Evolutionary conservation across 2,329 filamentous ascomycete genomes (phyloP).

Genomic region (Achaetomium macrosporum): DNA sequence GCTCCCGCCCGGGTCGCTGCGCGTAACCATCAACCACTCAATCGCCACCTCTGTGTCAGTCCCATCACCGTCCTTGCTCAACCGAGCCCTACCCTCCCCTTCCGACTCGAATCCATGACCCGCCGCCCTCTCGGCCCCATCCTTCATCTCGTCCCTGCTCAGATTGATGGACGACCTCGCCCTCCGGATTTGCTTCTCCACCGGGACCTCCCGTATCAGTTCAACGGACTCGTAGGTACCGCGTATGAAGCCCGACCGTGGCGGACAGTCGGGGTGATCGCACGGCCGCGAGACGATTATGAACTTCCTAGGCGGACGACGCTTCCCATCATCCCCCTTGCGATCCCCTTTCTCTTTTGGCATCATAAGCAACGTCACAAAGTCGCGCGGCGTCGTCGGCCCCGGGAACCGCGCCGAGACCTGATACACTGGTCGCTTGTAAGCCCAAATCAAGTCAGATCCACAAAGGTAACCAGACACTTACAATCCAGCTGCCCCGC

Average conservation of each 20-base stretch:
- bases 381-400: conserved; percentile 81
- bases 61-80: conserved; percentile 18
- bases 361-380: conserved; percentile 67
- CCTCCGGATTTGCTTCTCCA: conserved; percentile 40
- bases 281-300: conserved; percentile 87
- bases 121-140: conserved; percentile 26
- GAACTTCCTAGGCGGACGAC: conserved; percentile 61
- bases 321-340: conserved; percentile 21
- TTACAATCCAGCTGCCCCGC: conserved; percentile 46
- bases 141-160: conserved; percentile 28
- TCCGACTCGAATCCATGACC: conserved; percentile 19
- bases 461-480: neutral
- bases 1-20: conserved; percentile 81
- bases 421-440: conserved; percentile 58
- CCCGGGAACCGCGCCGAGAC: conserved; percentile 86
- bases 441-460: neutral
- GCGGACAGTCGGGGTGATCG: conserved; percentile 65
- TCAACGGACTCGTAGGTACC: conserved; percentile 90
- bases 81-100: conserved; percentile 5
- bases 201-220: conserved; percentile 75
- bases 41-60: conserved; percentile 43
- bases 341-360: conserved; percentile 1
- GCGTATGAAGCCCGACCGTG: conserved; percentile 67
- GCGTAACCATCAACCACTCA: conserved; percentile 90
- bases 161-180: conserved; percentile 42